Evolutionary conservation across 768 basidiomycete species (phyloP), one percentile per base, ranked within the genome.

Genomic region (Lactarius akahatsu): DNA sequence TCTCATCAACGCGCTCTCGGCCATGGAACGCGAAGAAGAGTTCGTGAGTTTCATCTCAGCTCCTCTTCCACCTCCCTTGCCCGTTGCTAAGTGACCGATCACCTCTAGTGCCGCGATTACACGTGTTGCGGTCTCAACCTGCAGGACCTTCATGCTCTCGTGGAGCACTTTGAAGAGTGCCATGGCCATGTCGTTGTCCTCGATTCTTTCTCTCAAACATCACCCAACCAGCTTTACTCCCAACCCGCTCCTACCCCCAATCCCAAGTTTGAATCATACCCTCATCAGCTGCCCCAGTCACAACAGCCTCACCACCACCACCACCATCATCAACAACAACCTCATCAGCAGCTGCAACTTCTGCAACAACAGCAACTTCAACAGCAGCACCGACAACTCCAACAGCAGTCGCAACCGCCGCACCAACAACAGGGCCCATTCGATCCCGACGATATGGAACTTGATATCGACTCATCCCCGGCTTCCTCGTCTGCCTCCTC

Each of bases 161-260:
- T 96, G 3, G 92, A 96, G 76, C 94, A 96, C 74, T 95, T 96
- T 70, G 94, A 96, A 73, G 90, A 94, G 66, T 86, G 87, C 57
- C 94, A 96, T 74, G 90, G 87, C 57, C 94, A 96, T 74, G 90
- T 96, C 74, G 83, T 91, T 73, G 86, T 93, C 65, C 74, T 89
- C 52, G 80, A 83, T 68, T 77, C 80, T n/a, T 77, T 75, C 40
- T 75, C 75, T 4, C 74, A 72, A 18, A 70, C 71, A n/a, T 58
- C 52, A 45, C 41, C 71, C 1, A 59, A 23, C 34, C 66, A 67
- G 41, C 26, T 65, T 15, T 67, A 65, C n/a, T 54, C 69, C 28
- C 52, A 64, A 28, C 61, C 64, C 9, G 61, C 47, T 58, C 71
- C 54, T 23, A 59, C 54, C 41, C 61, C 63, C 20, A 59, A 43